Conservation (phyloP, 768 basidiomycete genomes). For the Udeniomyces megalosporus region DNA sequence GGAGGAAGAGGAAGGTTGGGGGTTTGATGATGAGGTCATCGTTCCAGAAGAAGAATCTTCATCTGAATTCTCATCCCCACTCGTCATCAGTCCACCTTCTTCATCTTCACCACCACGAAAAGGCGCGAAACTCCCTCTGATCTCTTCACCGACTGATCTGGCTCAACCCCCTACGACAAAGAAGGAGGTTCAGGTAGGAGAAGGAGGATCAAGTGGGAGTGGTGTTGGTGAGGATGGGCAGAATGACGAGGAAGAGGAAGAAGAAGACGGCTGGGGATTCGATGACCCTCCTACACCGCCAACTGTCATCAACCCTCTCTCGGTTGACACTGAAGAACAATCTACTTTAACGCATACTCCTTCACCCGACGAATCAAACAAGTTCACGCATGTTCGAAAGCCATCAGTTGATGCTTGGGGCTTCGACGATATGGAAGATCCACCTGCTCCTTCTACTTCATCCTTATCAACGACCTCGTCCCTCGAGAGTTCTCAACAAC, state of each 20-base stretch:
- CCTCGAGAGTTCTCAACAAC: neutral
- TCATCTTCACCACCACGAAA: neutral
- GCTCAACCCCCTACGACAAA: too few species aligned
- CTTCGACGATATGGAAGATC: neutral
- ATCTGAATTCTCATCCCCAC: too few species aligned
- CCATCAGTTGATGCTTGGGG: constrained; percentile 12
- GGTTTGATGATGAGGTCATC: constrained; percentile 31
- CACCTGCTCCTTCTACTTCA: neutral
- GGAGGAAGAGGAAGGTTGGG: constrained; percentile 30
- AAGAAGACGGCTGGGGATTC: constrained; percentile 8
- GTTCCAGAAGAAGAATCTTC: neutral
- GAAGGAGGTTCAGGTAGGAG: too few species aligned
- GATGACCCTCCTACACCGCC: neutral
- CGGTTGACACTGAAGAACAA: neutral
- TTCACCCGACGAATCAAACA: too few species aligned
- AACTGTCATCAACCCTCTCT: neutral
- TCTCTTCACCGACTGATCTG: neutral
- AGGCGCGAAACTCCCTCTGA: neutral
- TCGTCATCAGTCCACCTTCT: neutral
- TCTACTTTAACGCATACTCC: neutral
- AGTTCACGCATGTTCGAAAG: neutral
- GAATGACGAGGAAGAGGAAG: neutral
- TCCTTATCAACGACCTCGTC: neutral
- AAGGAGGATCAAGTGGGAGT: too few species aligned
- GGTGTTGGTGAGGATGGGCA: neutral